Evolutionary conservation across 1,139 yeast genomes (phyloP), one percentile per base, ranked within the genome.

Genomic region (Pichia sp.): DNA sequence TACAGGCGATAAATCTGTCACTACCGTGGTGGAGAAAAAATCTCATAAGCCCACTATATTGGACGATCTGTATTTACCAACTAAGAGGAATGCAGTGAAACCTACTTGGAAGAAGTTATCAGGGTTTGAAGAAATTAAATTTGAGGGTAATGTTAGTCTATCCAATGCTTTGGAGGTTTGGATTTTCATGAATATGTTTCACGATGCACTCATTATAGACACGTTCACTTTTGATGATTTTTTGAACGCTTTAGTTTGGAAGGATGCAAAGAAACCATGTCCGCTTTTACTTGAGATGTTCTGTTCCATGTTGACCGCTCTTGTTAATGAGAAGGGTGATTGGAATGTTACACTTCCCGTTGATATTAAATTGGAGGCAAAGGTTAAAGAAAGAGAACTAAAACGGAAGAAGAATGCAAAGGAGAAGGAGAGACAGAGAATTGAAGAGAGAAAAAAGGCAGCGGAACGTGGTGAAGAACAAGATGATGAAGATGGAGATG

Each of bases 181-280:
- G 94, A 64, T 74, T 6, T 85, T 85, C 48, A 59, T 84, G 32
- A 84, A 84, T 52, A 72, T 83, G 35, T 85, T 78, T 52, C 76
- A 76, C 47, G 69, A 69, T 22, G 77, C 84, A 1, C 61, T 83
- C 33, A 57, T 70, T 13, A 62, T 85, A 16, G 88, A 81, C 51
- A 73, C 83, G 0, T 80, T 84, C 47, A 79, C 93, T 0, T 82
- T 81, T 61, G 94, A 85, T 57, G 93, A 83, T 52, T 82, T 77
- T 51, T 55, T 81, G 5, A 74, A 74, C 40, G 77, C 82, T 2
- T 63, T 85, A 61, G 67, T 68, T 11, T 74, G 82, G 82, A 52
- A 58, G 27, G 66, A 68, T 31, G 67, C 67, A 30, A 67, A 62
- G 18, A 53, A 60, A 11, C 67, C 69, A 10, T 77, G 86, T 49